phyloP scores from a whole-genome alignment of 768 basidiomycete species.

The Paxillus ammoniavirescens region DNA sequence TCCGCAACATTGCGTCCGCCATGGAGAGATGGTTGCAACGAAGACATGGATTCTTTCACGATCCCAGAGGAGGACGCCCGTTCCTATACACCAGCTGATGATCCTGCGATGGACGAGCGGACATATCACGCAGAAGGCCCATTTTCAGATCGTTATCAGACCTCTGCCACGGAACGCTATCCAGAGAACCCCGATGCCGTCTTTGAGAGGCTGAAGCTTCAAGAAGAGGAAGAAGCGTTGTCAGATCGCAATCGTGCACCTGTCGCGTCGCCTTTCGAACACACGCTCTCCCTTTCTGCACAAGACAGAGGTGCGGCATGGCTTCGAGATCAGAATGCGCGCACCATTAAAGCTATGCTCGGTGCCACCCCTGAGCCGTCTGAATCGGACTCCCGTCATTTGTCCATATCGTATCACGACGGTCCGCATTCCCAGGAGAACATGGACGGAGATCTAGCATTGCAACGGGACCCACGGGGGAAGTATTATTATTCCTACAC shows the following conservation, averaged over 20 bases:
- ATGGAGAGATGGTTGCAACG: background rate
- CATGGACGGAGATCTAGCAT: conserved; percentile 59
- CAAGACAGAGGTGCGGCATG: conserved; percentile 74
- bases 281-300: conserved; percentile 42
- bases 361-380: conserved; percentile 59
- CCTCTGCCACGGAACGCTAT: conserved; percentile 27
- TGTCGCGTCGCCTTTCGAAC: conserved; percentile 39
- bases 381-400: conserved; percentile 48
- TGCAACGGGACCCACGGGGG: conserved; percentile 66
- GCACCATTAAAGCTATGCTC: conserved; percentile 59
- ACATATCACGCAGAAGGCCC: conserved; percentile 15
- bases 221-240: conserved; percentile 34
- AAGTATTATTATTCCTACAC: conserved; percentile 78
- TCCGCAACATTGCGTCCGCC: background rate
- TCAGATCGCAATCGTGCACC: conserved; percentile 28
- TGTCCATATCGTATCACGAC: conserved; percentile 30
- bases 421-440: conserved; percentile 38
- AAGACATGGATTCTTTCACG: background rate
- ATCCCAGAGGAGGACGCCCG: conserved; percentile 7
- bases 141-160: conserved; percentile 30
- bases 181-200: conserved; percentile 45
- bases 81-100: background rate
- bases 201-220: conserved; percentile 55
- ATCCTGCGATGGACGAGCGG: background rate
- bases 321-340: conserved; percentile 78